phyloP scores from a whole-genome alignment of 495 filamentous ascomycete genomes.

The Penicillium cosmopolitanum region DNA sequence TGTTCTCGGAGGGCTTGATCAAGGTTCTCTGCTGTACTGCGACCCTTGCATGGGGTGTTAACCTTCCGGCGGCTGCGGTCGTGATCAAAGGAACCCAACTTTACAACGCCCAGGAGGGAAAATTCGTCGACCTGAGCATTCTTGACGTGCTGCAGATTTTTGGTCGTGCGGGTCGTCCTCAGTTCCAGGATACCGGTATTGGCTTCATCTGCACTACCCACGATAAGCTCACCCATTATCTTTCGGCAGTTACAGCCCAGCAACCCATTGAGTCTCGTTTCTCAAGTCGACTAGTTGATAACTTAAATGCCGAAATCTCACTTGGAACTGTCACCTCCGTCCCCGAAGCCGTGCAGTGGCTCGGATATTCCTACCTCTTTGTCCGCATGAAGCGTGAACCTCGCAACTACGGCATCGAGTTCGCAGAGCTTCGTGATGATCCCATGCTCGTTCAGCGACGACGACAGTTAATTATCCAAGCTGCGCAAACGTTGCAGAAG shows the following conservation, averaged over 20 bases:
- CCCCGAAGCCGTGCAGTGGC: slow-evolving; percentile 92
- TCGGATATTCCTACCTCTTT: slow-evolving; percentile 96
- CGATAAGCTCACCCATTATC: slow-evolving; percentile 91
- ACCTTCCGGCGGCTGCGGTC: slow-evolving; percentile 90
- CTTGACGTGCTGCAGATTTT: slow-evolving; percentile 98
- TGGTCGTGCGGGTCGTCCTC: slow-evolving; percentile 93
- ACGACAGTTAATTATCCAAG: slow-evolving; percentile 81
- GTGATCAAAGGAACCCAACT: slow-evolving; percentile 96
- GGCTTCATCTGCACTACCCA: slow-evolving; percentile 95
- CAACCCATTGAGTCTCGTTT: slow-evolving; percentile 95
- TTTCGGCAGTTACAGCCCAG: slow-evolving; percentile 90
- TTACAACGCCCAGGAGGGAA: slow-evolving; percentile 94
- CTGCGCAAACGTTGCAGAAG: slow-evolving; percentile 80
- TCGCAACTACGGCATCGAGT: slow-evolving; percentile 93
- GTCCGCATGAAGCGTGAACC: slow-evolving; percentile 94
- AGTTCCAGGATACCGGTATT: slow-evolving; percentile 94
- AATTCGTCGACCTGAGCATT: slow-evolving; percentile 95
- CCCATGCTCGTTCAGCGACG: slow-evolving; percentile 81
- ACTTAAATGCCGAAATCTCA: slow-evolving; percentile 92
- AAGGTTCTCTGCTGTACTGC: slow-evolving; percentile 98
- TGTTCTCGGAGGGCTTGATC: slow-evolving; percentile 86
- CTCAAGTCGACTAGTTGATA: slow-evolving; percentile 88
- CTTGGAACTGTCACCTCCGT: slow-evolving; percentile 95
- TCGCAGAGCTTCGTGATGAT: slow-evolving; percentile 86
- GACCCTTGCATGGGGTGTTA: slow-evolving; percentile 96